Base-by-base conservation (phyloP, 2,329 filamentous ascomycete species). In the Metarhizium humberi region DNA sequence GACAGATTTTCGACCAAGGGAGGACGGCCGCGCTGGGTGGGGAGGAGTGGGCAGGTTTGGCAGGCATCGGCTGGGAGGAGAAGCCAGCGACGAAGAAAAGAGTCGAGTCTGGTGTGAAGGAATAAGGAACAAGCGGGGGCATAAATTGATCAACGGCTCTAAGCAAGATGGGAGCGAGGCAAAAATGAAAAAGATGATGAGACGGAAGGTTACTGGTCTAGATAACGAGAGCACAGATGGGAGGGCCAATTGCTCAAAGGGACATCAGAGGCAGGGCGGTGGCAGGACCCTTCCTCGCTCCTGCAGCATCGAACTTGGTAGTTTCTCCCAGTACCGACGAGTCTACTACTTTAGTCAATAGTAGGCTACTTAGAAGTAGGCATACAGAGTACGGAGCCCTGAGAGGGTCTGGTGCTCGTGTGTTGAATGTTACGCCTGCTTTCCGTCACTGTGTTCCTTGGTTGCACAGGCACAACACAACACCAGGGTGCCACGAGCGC, bases 1-100 rank as follows among this genome's bases (percentile, higher is more conserved):
- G 69, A 71, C 69, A 71, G 59, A 58, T 53, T 53, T 50, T 56
- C 54, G 55, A 56, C 38, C 51, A 60, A 56, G 57, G 56, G 56
- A 55, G 50, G 38, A 51, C 51, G 38, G 16, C 10, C 30, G 49
- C 25, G 38, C 16, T 47, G 32, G 43, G 52, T 49, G 51, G 42
- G 34, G 45, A 53, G 43, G 30, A 25, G 52, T 11, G 42, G 42
- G 20, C 16, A 11, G 32, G 6, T 34, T 34, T 7, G 32, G 32
- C 10, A 51, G 50, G 8, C 14, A 42, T 14, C 18, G 50, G 29
- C 11, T 18, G 30, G 48, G 8, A 50, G 6, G 16, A 45, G 18
- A 25, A 45, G 42, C 8, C 42, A 45, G 42, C 25, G 40, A 18
- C 40, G n/a, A 43, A 43, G 16, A 14, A 8, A 8, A 13, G 34